Evolutionary conservation across 2,329 filamentous ascomycete species (phyloP), one percentile per base, ranked within the genome.

Genomic region (Colletotrichum coccodes): DNA sequence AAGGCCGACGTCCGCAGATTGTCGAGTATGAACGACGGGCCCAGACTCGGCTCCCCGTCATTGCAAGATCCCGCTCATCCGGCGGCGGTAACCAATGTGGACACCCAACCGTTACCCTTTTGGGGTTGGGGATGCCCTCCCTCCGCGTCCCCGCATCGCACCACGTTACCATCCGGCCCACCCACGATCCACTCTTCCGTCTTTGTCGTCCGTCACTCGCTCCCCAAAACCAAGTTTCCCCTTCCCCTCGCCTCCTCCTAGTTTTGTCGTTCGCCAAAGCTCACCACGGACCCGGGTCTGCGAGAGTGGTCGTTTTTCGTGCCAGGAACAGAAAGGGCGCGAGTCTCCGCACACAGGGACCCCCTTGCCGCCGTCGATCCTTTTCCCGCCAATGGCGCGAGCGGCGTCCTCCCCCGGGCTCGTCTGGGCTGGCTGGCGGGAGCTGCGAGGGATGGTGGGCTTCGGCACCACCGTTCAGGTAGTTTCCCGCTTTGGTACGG

Each of bases 121-220:
- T 62, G 56, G 67, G 70, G 67, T 59, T 32, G 32, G 50, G 70
- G 70, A 71, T 47, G 62, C 30, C 64, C 62, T 67, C 61, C 67
- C 70, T 71, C 70, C 70, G 70, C 56, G 63, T 42, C 54, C 70
- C 59, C 56, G 70, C 70, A 70, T 67, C 47, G 12, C 30, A 30
- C 46, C 23, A 52, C 44, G n/a, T 21, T 34, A 21, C 34, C 38
- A 46, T 18, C 46, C 60, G 18, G 16, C 53, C 59, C 36, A 46
- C 23, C 40, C 30, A 52, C 16, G 23, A 38, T 14, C 42, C 26
- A 42, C 52, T 34, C 14, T 32, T n/a, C 18, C 18, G 32, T 28
- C 8, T 16, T 30, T 11, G 18, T 36, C 32, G 8, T 12, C 12
- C 16, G 18, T 36, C 30, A 3, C 14, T 28, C 36, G 11, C 23